Percentiles rank a stretch among this genome's conserved stretches.
These are phyloP conservation scores for Stemphylium vesicarium DNA, from an alignment of 2,329 filamentous ascomycete species.

Conservation along the genomic window DNA sequence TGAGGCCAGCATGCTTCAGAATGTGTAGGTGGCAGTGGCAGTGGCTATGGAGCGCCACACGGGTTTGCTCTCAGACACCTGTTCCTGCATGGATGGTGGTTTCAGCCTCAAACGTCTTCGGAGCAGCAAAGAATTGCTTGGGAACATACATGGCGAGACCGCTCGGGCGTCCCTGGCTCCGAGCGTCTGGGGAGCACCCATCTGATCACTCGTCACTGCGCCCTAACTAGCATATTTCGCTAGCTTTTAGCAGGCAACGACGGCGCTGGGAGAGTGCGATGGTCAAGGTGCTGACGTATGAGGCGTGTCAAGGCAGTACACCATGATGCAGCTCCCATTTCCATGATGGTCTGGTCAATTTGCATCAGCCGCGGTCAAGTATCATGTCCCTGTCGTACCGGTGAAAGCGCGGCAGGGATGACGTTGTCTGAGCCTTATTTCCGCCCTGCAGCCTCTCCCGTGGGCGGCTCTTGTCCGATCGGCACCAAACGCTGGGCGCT, in stretches of 20 bases:
- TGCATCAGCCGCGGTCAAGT: too few relatives aligned
- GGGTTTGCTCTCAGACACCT: too few relatives aligned
- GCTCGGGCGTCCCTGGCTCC: not conserved
- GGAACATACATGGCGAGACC: not conserved
- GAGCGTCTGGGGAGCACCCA: not conserved
- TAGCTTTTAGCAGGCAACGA: not conserved
- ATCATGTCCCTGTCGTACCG: too few relatives aligned
- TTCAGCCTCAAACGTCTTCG: constrained; percentile 15
- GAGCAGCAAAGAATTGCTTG: not conserved
- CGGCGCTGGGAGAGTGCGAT: not conserved
- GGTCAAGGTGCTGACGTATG: not conserved
- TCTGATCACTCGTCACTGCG: too few relatives aligned
- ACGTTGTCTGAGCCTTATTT: too few relatives aligned
- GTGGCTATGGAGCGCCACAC: too few relatives aligned
- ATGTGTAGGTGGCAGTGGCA: too few relatives aligned
- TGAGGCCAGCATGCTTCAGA: too few relatives aligned
- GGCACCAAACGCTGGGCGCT: constrained; percentile 8
- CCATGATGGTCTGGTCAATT: too few relatives aligned
- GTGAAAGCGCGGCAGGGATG: too few relatives aligned
- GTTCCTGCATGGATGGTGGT: not conserved
- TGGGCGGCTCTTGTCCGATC: not conserved
- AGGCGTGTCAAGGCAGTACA: not conserved
- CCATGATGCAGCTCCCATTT: not conserved
- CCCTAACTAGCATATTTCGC: too few relatives aligned
- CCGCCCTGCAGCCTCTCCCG: too few relatives aligned